Conservation (phyloP, 2,329 filamentous ascomycete species). For the Colletotrichum euphorbiae region DNA sequence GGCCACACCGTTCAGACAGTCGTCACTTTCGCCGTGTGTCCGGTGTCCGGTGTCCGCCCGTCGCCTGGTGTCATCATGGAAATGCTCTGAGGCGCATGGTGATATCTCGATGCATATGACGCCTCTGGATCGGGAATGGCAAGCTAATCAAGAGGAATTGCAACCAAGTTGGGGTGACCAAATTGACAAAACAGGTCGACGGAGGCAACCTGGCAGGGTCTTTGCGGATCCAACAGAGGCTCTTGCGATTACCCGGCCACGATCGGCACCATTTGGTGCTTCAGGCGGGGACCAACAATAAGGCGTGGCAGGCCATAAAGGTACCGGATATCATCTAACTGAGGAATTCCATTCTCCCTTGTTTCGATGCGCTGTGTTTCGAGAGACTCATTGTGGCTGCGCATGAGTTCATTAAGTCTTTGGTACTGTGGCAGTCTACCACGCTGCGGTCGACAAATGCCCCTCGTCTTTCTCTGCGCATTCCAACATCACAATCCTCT, state of each 20-base stretch:
- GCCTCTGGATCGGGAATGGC: too few species aligned
- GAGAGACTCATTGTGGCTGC: background rate
- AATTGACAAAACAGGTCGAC: too few species aligned
- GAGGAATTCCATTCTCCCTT: background rate
- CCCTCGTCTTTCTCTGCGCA: background rate
- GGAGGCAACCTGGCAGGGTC: background rate
- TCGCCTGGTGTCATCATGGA: too few species aligned
- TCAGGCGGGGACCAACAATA: background rate
- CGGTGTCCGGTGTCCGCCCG: too few species aligned
- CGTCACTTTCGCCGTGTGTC: background rate
- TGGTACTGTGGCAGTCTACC: background rate
- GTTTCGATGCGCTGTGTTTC: background rate
- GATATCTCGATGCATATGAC: too few species aligned
- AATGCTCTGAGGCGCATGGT: too few species aligned
- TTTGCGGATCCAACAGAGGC: background rate
- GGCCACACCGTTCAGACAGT: background rate
- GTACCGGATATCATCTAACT: background rate
- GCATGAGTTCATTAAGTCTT: background rate
- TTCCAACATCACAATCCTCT: background rate
- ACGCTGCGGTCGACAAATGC: background rate
- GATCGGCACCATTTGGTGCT: background rate
- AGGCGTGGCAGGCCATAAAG: background rate
- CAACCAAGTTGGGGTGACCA: too few species aligned
- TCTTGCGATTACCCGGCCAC: conserved; percentile 4
- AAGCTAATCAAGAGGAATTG: too few species aligned